phyloP scores from a whole-genome alignment of 225 moss, liverwort and hornwort genomes.

The Pseudisothecium myosuroides region DNA sequence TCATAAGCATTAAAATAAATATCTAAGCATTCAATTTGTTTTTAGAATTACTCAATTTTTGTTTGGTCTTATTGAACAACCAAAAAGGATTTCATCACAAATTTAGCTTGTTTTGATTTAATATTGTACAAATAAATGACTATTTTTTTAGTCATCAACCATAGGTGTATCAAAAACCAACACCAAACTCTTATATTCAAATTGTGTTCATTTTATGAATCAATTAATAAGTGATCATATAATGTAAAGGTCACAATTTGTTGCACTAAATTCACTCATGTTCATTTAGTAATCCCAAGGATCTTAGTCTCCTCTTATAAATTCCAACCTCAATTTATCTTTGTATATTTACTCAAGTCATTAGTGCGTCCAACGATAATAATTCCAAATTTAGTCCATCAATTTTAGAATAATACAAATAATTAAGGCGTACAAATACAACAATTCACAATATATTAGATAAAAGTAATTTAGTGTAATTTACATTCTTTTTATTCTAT shows the following conservation, averaged over 20 bases:
- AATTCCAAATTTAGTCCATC: background rate
- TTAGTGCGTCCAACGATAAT: background rate
- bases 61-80: background rate
- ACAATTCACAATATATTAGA: background rate
- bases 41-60: background rate
- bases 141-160: too few relatives aligned
- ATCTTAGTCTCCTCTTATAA: background rate
- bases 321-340: background rate
- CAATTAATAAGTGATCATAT: background rate
- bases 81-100: background rate
- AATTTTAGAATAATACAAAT: background rate
- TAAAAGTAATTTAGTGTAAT: background rate
- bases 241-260: background rate
- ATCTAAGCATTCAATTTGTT: background rate
- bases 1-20: background rate
- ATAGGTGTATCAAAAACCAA: background rate
- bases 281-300: background rate
- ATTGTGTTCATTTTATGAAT: background rate
- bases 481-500: background rate
- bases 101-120: background rate
- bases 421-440: accelerated
- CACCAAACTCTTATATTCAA: accelerated
- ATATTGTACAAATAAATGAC: background rate
- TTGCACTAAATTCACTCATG: background rate
- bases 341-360: background rate